Percentiles rank a stretch among this genome's conserved stretches.
Evolutionary conservation across 192 early-diverging fungal species (phyloP).

Genomic region (Geranomyces variabilis): DNA sequence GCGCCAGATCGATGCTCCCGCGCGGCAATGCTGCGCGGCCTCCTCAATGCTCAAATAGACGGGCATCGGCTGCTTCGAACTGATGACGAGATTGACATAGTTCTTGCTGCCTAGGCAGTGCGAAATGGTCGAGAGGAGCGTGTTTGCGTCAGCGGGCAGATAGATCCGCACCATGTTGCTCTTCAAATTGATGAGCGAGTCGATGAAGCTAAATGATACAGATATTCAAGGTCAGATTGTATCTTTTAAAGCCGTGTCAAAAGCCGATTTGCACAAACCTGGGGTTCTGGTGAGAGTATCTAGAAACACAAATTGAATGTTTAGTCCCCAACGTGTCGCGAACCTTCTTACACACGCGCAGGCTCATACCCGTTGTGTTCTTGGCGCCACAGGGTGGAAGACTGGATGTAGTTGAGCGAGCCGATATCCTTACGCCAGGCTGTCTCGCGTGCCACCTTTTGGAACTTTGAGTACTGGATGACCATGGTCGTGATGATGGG

Average conservation of each 20-base stretch:
- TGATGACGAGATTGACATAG: conserved; percentile 49
- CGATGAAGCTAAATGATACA: conserved; percentile 45
- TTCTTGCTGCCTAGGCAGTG: conserved; percentile 48
- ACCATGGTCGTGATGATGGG: conserved; percentile 44
- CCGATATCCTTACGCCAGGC: conserved; percentile 37
- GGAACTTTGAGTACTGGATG: conserved; percentile 52
- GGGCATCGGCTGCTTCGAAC: conserved; percentile 47
- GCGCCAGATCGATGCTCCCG: conserved; percentile 49
- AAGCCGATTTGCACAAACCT: too few species aligned
- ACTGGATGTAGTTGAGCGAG: conserved; percentile 50
- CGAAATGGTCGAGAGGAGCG: conserved; percentile 37
- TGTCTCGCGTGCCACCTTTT: conserved; percentile 48
- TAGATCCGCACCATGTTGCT: conserved; percentile 43
- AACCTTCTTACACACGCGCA: too few species aligned
- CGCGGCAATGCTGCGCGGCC: conserved; percentile 42
- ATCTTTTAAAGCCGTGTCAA: neutral
- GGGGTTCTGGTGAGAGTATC: conserved; percentile 52
- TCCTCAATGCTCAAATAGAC: conserved; percentile 41
- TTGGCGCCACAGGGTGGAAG: conserved; percentile 50
- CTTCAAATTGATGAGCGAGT: conserved; percentile 48
- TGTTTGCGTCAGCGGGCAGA: conserved; percentile 48
- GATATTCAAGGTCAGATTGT: neutral
- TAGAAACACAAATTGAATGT: neutral
- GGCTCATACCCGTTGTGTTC: conserved; percentile 55
- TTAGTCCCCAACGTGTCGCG: too few species aligned